Evolutionary conservation across 1,139 yeast species (phyloP).

Genomic region (Torulaspora pretoriensis): DNA sequence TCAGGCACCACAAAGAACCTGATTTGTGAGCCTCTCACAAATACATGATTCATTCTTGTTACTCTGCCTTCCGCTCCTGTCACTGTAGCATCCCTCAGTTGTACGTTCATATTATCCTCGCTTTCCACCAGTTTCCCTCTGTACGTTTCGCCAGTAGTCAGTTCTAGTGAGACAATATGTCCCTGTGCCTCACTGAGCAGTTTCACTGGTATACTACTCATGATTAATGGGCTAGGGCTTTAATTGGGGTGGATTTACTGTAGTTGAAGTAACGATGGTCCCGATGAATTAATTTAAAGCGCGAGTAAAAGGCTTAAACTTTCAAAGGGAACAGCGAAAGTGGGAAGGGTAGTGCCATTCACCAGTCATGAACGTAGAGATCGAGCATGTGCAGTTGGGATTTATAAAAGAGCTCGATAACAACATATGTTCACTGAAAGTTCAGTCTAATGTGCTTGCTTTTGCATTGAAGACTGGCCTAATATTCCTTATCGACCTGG

Average conservation of each 20-base stretch:
- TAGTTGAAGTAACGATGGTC: neutral
- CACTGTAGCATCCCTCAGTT: slow-evolving; percentile 74
- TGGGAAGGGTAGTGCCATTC: neutral
- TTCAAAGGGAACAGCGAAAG: neutral
- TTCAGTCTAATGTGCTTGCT: slow-evolving; percentile 26
- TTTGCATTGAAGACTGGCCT: slow-evolving; percentile 31
- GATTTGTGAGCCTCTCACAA: slow-evolving; percentile 87
- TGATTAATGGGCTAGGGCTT: neutral
- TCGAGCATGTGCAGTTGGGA: slow-evolving; percentile 34
- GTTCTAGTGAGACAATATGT: slow-evolving; percentile 77
- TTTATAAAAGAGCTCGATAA: slow-evolving; percentile 27
- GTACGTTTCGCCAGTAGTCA: slow-evolving; percentile 80
- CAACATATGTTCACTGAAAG: slow-evolving; percentile 29
- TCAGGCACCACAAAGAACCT: slow-evolving; percentile 86
- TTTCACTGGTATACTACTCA: slow-evolving; percentile 68
- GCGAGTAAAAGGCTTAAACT: neutral
- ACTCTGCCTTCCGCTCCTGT: slow-evolving; percentile 75
- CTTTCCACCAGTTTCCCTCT: slow-evolving; percentile 81
- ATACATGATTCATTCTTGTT: slow-evolving; percentile 77
- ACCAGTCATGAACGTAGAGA: slow-evolving; percentile 24
- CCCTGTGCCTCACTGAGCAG: slow-evolving; percentile 87
- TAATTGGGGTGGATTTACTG: neutral
- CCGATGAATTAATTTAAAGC: neutral
- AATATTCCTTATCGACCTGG: slow-evolving; percentile 29
- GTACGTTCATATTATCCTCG: slow-evolving; percentile 88